Evolutionary conservation across 768 basidiomycete species (phyloP).

Genomic region (Collybia nuda): DNA sequence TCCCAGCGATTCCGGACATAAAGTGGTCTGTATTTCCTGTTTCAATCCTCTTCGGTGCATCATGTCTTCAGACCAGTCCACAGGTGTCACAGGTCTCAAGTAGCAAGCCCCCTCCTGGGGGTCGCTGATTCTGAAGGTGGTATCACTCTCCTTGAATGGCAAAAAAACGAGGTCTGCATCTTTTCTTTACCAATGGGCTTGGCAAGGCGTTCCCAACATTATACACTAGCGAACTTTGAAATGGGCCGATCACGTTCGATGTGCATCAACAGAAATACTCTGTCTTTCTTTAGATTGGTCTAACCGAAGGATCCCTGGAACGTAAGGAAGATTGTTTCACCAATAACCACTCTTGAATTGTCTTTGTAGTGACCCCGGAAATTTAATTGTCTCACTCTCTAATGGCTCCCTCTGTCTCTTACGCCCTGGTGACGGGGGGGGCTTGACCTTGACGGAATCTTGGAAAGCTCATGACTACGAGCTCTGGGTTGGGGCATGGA

Average conservation of each 20-base stretch:
- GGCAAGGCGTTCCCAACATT: no score
- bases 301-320: conserved; percentile 53
- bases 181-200: no score
- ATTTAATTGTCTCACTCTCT: conserved; percentile 80
- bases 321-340: conserved; percentile 31
- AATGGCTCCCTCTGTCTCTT: conserved; percentile 72
- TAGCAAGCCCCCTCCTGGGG: conserved; percentile 51
- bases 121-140: conserved; percentile 87
- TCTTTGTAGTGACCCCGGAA: conserved; percentile 44
- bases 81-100: conserved; percentile 59
- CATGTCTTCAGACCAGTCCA: neutral
- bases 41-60: neutral
- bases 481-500: conserved; percentile 92
- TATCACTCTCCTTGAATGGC: conserved; percentile 63
- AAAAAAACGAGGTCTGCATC: conserved; percentile 19
- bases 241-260: conserved; percentile 41
- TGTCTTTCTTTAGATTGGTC: conserved; percentile 96
- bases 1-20: conserved; percentile 88
- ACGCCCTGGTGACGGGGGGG: conserved; percentile 40
- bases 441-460: conserved; percentile 44
- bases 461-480: conserved; percentile 95
- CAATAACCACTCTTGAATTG: neutral
- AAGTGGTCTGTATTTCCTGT: conserved; percentile 70
- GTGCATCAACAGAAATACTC: conserved; percentile 56
- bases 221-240: conserved; percentile 36